These are phyloP conservation scores for Dothistroma septosporum DNA, from an alignment of 2,329 filamentous ascomycete genomes.

Conservation along the genomic window DNA sequence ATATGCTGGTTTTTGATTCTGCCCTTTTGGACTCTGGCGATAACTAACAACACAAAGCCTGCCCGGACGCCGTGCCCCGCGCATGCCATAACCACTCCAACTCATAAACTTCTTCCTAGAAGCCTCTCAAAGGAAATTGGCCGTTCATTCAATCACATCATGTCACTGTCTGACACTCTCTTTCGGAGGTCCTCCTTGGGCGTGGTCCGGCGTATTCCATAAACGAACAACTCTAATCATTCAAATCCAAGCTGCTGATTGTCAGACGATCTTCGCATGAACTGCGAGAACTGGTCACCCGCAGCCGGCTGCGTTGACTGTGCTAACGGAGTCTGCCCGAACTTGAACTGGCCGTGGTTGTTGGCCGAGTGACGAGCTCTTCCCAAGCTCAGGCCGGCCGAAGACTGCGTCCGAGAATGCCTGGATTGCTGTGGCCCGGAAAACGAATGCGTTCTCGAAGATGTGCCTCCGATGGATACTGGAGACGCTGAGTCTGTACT, in stretches of 20 bases:
- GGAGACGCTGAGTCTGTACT: slow-evolving; percentile 18
- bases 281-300: background rate
- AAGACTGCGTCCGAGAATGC: slow-evolving; percentile 11
- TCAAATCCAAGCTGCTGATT: background rate
- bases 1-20: background rate
- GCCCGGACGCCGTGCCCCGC: background rate
- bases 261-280: background rate
- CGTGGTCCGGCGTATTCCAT: too few relatives aligned
- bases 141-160: background rate
- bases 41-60: background rate
- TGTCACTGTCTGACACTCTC: background rate
- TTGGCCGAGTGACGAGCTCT: background rate
- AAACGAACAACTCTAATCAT: background rate
- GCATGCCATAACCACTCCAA: background rate
- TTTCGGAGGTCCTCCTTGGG: background rate
- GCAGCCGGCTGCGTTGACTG: background rate
- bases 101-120: background rate
- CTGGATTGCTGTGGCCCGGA: slow-evolving; percentile 7
- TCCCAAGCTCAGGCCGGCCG: slow-evolving; percentile 1
- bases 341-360: background rate
- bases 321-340: background rate
- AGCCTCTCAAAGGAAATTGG: background rate
- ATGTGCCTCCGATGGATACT: slow-evolving; percentile 4
- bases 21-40: background rate
- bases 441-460: slow-evolving; percentile 19